Evolutionary conservation across 148 eudicot species (phyloP).

Genomic region (Camellia japonica): DNA sequence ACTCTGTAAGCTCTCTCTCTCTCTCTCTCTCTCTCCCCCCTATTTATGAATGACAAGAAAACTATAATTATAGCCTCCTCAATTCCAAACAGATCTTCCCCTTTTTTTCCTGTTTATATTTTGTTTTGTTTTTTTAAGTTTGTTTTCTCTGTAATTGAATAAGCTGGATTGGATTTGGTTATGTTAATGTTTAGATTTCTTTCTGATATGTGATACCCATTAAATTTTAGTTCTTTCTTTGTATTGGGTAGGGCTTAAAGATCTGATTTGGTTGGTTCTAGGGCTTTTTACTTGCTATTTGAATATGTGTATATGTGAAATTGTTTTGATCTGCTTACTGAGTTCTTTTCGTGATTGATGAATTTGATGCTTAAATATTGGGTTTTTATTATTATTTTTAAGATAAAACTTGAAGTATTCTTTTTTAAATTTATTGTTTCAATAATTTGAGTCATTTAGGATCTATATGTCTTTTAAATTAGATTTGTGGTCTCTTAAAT

Average conservation of each 20-base stretch:
- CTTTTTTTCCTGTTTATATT: neutral
- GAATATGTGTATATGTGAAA: neutral
- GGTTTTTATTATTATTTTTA: neutral
- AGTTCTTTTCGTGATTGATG: neutral
- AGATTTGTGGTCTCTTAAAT: constrained; percentile 6
- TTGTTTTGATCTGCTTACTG: constrained; percentile 2
- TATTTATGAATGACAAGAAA: neutral
- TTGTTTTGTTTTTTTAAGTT: neutral
- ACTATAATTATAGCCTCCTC: neutral
- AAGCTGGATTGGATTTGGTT: neutral
- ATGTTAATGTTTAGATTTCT: neutral
- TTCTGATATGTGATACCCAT: constrained; percentile 1
- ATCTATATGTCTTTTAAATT: neutral
- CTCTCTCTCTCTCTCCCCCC: too few species aligned
- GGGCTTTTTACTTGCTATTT: constrained; percentile 7
- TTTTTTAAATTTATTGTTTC: neutral
- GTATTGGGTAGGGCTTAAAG: neutral
- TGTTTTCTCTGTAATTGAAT: neutral
- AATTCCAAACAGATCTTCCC: neutral
- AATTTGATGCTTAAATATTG: neutral
- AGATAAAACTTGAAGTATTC: neutral
- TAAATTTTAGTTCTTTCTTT: neutral
- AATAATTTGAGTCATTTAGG: neutral
- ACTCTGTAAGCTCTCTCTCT: constrained; percentile 7
- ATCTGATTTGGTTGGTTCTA: constrained; percentile 9